Percentiles rank a stretch among this genome's conserved stretches.
phyloP scores from a whole-genome alignment of 2,329 filamentous ascomycete species.

The Trichoderma harzianum region DNA sequence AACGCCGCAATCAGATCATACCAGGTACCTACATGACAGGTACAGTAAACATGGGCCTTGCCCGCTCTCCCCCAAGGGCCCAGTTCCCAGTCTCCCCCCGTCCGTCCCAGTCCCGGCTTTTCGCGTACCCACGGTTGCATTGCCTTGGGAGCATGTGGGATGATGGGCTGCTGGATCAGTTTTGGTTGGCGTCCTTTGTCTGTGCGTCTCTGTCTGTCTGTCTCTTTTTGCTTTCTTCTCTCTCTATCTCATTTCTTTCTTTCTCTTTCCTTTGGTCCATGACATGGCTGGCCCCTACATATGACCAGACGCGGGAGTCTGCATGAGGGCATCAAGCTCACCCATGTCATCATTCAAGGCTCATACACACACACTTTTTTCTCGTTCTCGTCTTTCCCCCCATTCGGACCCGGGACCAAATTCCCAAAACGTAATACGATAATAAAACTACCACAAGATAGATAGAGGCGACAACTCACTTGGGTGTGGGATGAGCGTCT shows the following conservation, averaged over 20 bases:
- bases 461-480: neutral
- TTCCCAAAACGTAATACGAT: neutral
- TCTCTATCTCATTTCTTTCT: neutral
- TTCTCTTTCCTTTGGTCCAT: neutral
- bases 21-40: neutral
- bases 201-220: neutral
- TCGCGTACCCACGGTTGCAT: neutral
- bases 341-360: neutral
- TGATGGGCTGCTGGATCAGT: neutral
- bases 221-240: neutral
- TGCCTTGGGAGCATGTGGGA: neutral
- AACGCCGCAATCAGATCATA: neutral
- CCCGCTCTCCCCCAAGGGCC: neutral
- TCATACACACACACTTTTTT: neutral
- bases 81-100: neutral
- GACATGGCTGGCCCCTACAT: neutral
- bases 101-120: neutral
- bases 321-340: constrained; percentile 1
- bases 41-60: neutral
- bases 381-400: too few relatives aligned
- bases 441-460: neutral
- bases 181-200: neutral
- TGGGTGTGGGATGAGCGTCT: neutral
- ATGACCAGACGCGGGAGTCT: neutral
- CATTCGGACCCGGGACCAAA: neutral